Evolutionary conservation across 805 yeast genomes (phyloP), one percentile per base, ranked within the genome.

Genomic region (Pichia californica): DNA sequence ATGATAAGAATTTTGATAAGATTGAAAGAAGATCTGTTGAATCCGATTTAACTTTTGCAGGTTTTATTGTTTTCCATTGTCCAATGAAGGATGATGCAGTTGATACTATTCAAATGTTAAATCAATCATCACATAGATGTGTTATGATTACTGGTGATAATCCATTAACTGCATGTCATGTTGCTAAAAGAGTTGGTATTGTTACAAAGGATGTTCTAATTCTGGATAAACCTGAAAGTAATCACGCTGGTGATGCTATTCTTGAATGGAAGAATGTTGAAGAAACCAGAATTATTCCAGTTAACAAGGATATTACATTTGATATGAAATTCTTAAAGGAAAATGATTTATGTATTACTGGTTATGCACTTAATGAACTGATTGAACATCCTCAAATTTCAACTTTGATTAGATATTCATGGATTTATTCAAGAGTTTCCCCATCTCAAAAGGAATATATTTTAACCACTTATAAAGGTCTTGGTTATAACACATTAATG

Each of bases 101-200:
- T 60, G 94, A 81, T 53, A 83, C 96, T 32, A 81, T 93, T 53
- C 73, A 78, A 57, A 91, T 88, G 97, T 74, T 93, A 64, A 91
- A 88, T 65, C 95, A 88, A 59, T 88, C 97, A 1, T 79, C 91
- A 43, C 99, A 93, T 64, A 88, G 99, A 61, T 86, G 88, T 62
- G 79, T 93, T 34, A 93, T 93, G 99, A 93, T 93, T 54, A 93
- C 99, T 38, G 99, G 99, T 73, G 99, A 93, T 67, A 93, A 91
- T 64, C 97, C 99, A 31, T 76, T 93, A 59, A 93, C 99, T 52
- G 99, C 99, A 27, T 93, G 93, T 48, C 97, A 91, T 62, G 99
- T 93, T 54, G 98, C 98, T 19, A 81, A 81, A 55, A 95, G 88
- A 65, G 98, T 93, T 47, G 83, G 72, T 16, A 93, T 93, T 58